phyloP scores from a whole-genome alignment of 148 eudicot genomes.

The Agrostemma githago region DNA sequence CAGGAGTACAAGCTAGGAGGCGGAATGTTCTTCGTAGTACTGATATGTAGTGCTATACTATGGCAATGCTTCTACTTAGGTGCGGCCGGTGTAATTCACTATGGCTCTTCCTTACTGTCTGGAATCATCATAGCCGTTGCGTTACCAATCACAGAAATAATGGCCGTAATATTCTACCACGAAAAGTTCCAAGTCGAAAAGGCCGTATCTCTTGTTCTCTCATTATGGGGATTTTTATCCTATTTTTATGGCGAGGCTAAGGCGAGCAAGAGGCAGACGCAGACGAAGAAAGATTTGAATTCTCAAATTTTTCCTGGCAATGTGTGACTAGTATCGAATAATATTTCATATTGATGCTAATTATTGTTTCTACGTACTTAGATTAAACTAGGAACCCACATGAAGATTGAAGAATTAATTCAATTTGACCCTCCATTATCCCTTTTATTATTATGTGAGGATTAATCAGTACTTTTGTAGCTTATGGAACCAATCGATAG shows the following conservation, averaged over 20 bases:
- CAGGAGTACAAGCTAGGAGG: slow-evolving; percentile 42
- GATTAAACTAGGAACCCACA: not conserved
- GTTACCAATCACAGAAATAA: slow-evolving; percentile 49
- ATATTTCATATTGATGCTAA: not conserved
- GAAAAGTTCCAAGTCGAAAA: slow-evolving; percentile 61
- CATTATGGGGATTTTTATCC: slow-evolving; percentile 69
- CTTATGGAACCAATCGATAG: not conserved
- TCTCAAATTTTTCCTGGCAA: not conserved
- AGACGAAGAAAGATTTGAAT: slow-evolving; percentile 18
- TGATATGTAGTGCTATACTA: slow-evolving; percentile 37
- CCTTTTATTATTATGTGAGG: not conserved
- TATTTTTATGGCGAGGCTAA: slow-evolving; percentile 56
- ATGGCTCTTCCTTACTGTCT: slow-evolving; percentile 58
- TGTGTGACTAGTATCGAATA: not conserved
- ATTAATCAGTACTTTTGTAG: not conserved
- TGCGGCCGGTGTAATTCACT: slow-evolving; percentile 55
- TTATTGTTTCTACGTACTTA: no score
- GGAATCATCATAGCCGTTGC: slow-evolving; percentile 48
- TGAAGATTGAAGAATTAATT: not conserved
- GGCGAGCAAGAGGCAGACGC: slow-evolving; percentile 17
- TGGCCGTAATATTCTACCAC: slow-evolving; percentile 46
- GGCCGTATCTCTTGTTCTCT: slow-evolving; percentile 57
- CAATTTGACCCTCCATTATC: not conserved
- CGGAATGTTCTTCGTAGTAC: slow-evolving; percentile 34
- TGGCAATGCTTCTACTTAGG: slow-evolving; percentile 76